Percentiles rank a stretch among this genome's conserved stretches.
Evolutionary conservation across 768 basidiomycete genomes (phyloP).

Genomic region (Epithele typhae): DNA sequence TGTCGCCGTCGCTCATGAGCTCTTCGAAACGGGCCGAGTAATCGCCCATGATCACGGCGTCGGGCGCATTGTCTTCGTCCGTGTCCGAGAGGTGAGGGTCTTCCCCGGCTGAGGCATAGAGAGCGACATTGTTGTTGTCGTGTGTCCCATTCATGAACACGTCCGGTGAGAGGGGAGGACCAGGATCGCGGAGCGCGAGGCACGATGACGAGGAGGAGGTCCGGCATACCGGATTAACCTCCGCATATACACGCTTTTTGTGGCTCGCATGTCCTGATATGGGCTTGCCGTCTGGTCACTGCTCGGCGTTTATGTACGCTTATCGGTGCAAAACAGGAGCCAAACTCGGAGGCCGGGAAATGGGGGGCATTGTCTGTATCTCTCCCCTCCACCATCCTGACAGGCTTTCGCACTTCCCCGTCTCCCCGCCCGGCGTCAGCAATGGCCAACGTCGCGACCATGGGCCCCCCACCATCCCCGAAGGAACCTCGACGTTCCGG

Average conservation of each 20-base stretch:
- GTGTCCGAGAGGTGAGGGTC: conserved; percentile 33
- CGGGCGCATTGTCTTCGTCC: conserved; percentile 40
- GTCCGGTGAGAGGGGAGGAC: background rate
- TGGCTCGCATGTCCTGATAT: background rate
- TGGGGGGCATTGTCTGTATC: conserved; percentile 19
- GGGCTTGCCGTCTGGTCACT: too few species aligned
- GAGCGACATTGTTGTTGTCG: conserved; percentile 4
- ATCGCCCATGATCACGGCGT: conserved; percentile 39
- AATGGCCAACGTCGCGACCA: conserved; percentile 62
- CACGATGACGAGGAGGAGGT: background rate
- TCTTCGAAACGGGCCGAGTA: conserved; percentile 71
- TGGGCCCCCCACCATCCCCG: conserved; percentile 77
- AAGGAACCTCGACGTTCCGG: conserved; percentile 77
- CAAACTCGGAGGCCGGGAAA: conserved; percentile 11
- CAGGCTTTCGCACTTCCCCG: conserved; percentile 14
- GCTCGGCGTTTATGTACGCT: too few species aligned
- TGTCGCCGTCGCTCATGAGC: conserved; percentile 43
- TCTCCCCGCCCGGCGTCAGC: conserved; percentile 13
- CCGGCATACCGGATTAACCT: background rate
- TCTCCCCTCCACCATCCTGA: conserved; percentile 12
- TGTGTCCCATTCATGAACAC: conserved; percentile 26
- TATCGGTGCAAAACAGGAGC: conserved; percentile 5
- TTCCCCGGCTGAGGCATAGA: conserved; percentile 1
- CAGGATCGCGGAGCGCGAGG: background rate
- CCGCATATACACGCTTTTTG: background rate